phyloP scores from a whole-genome alignment of 352 stramenopile species.

The Phytophthora chlamydospora region DNA sequence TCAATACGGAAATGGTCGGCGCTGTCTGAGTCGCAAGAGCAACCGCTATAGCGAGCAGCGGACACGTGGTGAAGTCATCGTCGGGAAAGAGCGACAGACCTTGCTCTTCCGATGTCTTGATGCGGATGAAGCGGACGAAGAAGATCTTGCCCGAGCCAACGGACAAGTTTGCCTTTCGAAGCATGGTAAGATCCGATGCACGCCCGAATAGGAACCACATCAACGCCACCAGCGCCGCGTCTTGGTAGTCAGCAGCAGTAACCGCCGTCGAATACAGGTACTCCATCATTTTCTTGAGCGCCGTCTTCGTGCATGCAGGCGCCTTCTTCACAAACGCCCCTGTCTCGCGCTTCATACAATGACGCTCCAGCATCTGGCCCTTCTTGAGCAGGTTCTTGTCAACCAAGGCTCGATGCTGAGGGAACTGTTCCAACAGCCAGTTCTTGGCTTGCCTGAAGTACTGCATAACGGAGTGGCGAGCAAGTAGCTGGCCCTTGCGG shows the following conservation, averaged over 20 bases:
- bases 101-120: slow-evolving; percentile 40
- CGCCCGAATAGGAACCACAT: slow-evolving; percentile 42
- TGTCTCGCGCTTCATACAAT: slow-evolving; percentile 20
- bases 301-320: slow-evolving; percentile 13
- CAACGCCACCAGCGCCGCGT: slow-evolving; percentile 28
- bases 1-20: slow-evolving; percentile 10
- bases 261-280: too few relatives aligned
- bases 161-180: slow-evolving; percentile 31
- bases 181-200: slow-evolving; percentile 24
- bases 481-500: slow-evolving; percentile 10
- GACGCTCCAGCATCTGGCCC: slow-evolving; percentile 14
- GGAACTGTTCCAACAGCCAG: slow-evolving; percentile 23
- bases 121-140: slow-evolving; percentile 33
- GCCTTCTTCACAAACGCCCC: slow-evolving; percentile 16
- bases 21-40: slow-evolving; percentile 3
- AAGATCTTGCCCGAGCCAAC: slow-evolving; percentile 24
- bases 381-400: slow-evolving; percentile 24
- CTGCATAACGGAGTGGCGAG: slow-evolving; percentile 24
- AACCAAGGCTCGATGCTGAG: slow-evolving; percentile 2
- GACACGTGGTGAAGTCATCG: slow-evolving; percentile 18
- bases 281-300: slow-evolving; percentile 7
- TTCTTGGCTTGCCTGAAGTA: slow-evolving; percentile 28
- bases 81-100: slow-evolving; percentile 34
- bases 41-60: slow-evolving; percentile 22
- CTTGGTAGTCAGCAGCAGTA: slow-evolving; percentile 31